Evolutionary conservation across 2,329 filamentous ascomycete genomes (phyloP), one percentile per base, ranked within the genome.

Genomic region (Daldinia sp.): DNA sequence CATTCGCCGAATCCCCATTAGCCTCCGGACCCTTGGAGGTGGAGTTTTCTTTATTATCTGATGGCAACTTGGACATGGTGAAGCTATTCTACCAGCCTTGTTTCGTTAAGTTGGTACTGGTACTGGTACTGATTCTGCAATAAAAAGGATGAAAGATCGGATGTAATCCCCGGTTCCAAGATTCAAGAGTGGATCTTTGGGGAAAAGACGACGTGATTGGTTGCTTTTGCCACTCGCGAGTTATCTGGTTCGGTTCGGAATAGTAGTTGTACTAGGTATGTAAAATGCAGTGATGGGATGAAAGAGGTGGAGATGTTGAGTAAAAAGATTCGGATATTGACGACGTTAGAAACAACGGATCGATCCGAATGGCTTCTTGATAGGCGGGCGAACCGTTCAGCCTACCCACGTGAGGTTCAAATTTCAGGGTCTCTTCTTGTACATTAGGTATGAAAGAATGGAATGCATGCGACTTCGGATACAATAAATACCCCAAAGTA

Each of bases 31-130:
- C 12, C 39, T 67, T 62, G 7, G 65, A 62, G 35, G 65, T 59
- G 58, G 72, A 61, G 46, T 41, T 41, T 33, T 68, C 44, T 33
- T 67, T 55, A 57, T 69, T 53, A 55, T 72, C 48, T 35, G 65
- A 67, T 6, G 68, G 51, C 35, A 71, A 70, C 55, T 72, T 72
- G 50, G 74, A 69, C 74, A 77, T 77, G 51, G 55, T 10, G 62
- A 72, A 57, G 54, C 51, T 65, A 50, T 28, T 56, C 15, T 26
- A n/a, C 42, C 26, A 57, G 20, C 56, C 23, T 46, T 48, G 35
- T 39, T 26, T 28, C 44, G 44, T 33, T 18, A 12, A 39, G 23
- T 58, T 33, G n/a, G 7, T 3, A 15, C 5, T 56, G 42, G 9
- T 20, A 39, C 20, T 23, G 46, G 30, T 57, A 48, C 48, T 53